A percentile compares a stretch with the other conserved stretches of the same genome.
These are phyloP conservation scores for Cornus controversa DNA, from an alignment of 148 eudicot species.

Conservation along the genomic window DNA sequence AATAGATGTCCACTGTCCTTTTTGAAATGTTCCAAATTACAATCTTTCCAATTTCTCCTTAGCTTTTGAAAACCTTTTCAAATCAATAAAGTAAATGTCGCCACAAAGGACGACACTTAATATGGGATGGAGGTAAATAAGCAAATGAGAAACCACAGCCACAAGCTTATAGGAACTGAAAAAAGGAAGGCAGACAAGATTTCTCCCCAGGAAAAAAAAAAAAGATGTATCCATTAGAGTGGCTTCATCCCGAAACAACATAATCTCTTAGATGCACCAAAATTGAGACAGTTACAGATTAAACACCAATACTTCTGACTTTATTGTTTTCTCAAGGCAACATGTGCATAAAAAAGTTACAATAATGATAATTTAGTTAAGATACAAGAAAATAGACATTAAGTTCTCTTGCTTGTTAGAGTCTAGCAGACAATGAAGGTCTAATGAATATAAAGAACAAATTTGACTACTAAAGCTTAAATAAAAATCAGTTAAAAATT, in stretches of 20 bases:
- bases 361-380: not conserved
- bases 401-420: too few species aligned
- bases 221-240: not conserved
- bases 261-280: not conserved
- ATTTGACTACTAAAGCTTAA: not conserved
- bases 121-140: too few species aligned
- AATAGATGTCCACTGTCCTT: too few species aligned
- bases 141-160: constrained; percentile 6
- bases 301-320: too few species aligned
- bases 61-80: too few species aligned
- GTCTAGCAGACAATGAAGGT: not conserved
- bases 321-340: too few species aligned
- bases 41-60: too few species aligned
- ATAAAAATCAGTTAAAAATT: not conserved
- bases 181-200: not conserved
- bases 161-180: not conserved
- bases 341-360: not conserved
- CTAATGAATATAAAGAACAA: not conserved
- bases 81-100: too few species aligned
- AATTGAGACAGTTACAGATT: not conserved
- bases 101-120: too few species aligned
- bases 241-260: not conserved
- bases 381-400: too few species aligned
- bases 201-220: too few species aligned
- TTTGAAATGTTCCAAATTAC: too few species aligned